Base-by-base conservation (phyloP, 2,329 filamentous ascomycete species). In the Exophiala oligosperma region DNA sequence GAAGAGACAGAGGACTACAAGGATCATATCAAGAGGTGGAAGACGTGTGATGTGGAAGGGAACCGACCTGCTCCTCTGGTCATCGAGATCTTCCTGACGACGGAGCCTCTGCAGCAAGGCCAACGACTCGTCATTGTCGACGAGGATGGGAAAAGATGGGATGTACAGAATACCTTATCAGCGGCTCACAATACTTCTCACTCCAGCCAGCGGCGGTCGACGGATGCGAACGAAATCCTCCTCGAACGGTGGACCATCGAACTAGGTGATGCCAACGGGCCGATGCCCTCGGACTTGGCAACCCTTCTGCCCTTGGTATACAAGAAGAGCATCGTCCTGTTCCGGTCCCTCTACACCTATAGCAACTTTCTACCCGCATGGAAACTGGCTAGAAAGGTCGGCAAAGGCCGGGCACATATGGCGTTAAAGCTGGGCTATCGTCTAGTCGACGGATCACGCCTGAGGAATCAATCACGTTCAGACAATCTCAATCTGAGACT, bases 301-400 rank as follows among this genome's bases (percentile, higher is more conserved):
- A 79, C 83, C 48, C 78, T 84, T 32, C 78, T 97, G 52, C 92
- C 94, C 12, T 93, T 91, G 52, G 87, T 96, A 58, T 99, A 99
- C 81, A 99, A 99, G 77, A 94, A 96, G 76, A 91, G 90, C 67
- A 96, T 99, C 64, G 89, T 97, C 65, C 86, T 97, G 67, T 97
- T 97, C 75, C 85, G 94, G 60, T 92, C 92, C 1, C 81, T 99
- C 47, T 96, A 90, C 72, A 85, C 90, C 50, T 89, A 90, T 54
- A 85, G 91, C 41, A 88, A 90, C 67, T 83, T 97, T 61, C 77
- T 96, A 61, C 94, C 94, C 2, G 86, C 89, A 24, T 96, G 89
- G 87, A 95, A 88, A 75, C 89, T 96, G 69, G 86, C 89, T 69
- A 88, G 90, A 68, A 86, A 84, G 51, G 81, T 90, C 63, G 83